phyloP scores from a whole-genome alignment of 371 early-diverging fungal species.

The Saksenaea vasiformis region DNA sequence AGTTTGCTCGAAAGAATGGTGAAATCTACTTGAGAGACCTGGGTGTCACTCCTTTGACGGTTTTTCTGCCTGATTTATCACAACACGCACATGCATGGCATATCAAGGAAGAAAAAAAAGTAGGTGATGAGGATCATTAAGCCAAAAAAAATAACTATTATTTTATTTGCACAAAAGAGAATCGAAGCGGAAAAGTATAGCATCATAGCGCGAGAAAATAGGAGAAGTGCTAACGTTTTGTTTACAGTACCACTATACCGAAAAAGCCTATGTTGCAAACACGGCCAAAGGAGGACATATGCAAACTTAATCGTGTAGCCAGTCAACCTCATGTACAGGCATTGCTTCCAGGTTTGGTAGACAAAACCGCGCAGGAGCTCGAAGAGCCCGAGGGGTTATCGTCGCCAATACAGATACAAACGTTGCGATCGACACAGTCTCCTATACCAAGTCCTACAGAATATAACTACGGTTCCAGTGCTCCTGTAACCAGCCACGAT shows the following conservation, averaged over 20 bases:
- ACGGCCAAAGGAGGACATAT: conserved; percentile 25
- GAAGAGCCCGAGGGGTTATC: conserved; percentile 71
- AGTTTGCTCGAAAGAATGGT: conserved; percentile 34
- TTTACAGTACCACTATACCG: neutral
- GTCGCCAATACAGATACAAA: neutral
- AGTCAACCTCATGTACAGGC: conserved; percentile 47
- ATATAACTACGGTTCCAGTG: conserved; percentile 22
- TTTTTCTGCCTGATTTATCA: conserved; percentile 61
- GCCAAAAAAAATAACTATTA: neutral
- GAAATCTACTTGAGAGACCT: conserved; percentile 59
- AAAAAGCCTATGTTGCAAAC: conserved; percentile 13
- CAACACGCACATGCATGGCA: conserved; percentile 14
- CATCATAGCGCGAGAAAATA: neutral
- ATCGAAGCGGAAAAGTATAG: conserved; percentile 13
- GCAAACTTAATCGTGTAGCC: conserved; percentile 37
- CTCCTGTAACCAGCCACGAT: neutral
- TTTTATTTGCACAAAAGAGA: conserved; percentile 2
- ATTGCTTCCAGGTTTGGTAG: conserved; percentile 13
- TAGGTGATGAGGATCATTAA: neutral
- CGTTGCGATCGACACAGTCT: conserved; percentile 4
- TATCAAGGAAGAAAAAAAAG: conserved; percentile 1
- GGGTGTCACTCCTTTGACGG: conserved; percentile 72
- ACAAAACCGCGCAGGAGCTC: neutral
- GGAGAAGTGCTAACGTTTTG: neutral
- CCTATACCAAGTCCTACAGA: conserved; percentile 35